Base-by-base conservation (phyloP, 768 basidiomycete genomes). In the Lentinula lateritia region DNA sequence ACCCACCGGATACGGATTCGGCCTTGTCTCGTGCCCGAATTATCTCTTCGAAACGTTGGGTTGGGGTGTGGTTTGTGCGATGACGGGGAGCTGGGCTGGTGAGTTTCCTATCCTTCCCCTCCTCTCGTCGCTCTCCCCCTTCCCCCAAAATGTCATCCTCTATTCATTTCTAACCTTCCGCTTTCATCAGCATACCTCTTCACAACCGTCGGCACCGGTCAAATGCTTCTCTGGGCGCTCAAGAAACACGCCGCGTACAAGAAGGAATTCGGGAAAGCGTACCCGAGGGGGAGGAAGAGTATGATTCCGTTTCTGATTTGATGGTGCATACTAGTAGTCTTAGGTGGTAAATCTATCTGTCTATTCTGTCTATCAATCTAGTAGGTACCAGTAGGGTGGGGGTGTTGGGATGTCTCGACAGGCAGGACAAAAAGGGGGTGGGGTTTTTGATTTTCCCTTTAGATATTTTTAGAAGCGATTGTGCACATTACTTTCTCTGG, bases 1-100 rank as follows among this genome's bases (percentile, higher is more conserved):
- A 66, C 97, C 97, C 0, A 75, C 79, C n/a, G 96, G 97, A 28
- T 96, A 94, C 65, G 95, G 95, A 6, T 99, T 98, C 76, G 78
- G 85, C 58, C 74, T 84, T n/a, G 82, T 95, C 43, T 90, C 92
- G 6, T 90, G 84, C 78, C 93, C 96, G 15, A 98, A 99, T 73
- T 99, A 99, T 76, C 87, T 92, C 71, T 98, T 95, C 69, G 97
- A 99, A 75, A 81, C 76, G 7, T 62, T 96, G 28, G 88, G 77
- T 0, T 97, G 96, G 92, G 68, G 78, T 4, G 77, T 81, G 15
- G 79, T 97, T 54, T 81, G 81, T 23, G 78, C 78, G 20, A 87
- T 98, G 86, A 94, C 94, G 2, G 83, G 87, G 35, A 91, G 88
- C 68, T 76, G 83, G 65, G 84, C 83, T 46, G 84, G 93, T 93